Evolutionary conservation across 2,329 filamentous ascomycete genomes (phyloP).

Genomic region (Clarireedia paspali): DNA sequence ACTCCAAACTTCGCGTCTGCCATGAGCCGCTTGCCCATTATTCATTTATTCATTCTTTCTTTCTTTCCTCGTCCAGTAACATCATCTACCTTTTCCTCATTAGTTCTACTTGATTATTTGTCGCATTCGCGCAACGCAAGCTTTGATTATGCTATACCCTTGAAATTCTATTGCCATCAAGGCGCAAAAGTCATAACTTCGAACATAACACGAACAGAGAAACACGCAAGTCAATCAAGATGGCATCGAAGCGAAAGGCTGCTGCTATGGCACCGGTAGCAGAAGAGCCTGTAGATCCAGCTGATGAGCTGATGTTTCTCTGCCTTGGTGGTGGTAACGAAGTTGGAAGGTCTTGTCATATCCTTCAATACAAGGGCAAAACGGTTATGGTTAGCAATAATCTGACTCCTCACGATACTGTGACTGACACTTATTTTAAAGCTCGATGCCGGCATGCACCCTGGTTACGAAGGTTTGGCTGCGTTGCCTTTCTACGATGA

Average conservation of each 20-base stretch:
- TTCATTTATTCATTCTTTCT: not conserved
- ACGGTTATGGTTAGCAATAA: slow-evolving; percentile 77
- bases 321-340: slow-evolving; percentile 94
- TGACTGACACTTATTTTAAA: slow-evolving; percentile 31
- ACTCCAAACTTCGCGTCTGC: slow-evolving; percentile 8
- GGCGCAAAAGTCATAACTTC: not conserved
- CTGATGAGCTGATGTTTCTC: slow-evolving; percentile 90
- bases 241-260: slow-evolving; percentile 93
- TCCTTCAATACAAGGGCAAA: slow-evolving; percentile 98
- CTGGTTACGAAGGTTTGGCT: slow-evolving; percentile 88
- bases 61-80: not conserved
- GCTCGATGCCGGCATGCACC: slow-evolving; percentile 96
- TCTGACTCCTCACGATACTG: not conserved
- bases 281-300: slow-evolving; percentile 84
- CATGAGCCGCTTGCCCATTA: not conserved
- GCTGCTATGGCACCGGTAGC: slow-evolving; percentile 60
- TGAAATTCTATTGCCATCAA: not conserved
- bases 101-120: not conserved
- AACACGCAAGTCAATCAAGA: slow-evolving; percentile 32
- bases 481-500: slow-evolving; percentile 96
- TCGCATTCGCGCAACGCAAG: not conserved
- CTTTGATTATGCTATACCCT: not conserved
- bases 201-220: not conserved
- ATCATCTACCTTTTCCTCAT: not conserved
- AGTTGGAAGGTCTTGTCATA: slow-evolving; percentile 93